These are phyloP conservation scores for Maudiozyma turicensis DNA, from an alignment of 805 yeast genomes.

Conservation along the genomic window DNA sequence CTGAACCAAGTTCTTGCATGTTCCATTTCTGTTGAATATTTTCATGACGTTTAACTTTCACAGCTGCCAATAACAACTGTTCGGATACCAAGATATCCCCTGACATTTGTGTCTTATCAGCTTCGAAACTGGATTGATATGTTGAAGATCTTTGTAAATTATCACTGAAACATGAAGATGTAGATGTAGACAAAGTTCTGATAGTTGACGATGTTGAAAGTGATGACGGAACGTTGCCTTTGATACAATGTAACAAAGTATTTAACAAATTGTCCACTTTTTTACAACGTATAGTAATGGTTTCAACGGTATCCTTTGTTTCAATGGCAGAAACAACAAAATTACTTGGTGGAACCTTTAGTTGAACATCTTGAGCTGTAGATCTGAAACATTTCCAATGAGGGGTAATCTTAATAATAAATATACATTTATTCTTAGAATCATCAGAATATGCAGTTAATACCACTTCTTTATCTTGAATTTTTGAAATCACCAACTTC, in stretches of 20 bases:
- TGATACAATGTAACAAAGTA: slow-evolving; percentile 16
- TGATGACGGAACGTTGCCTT: slow-evolving; percentile 8
- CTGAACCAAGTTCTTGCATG: slow-evolving; percentile 8
- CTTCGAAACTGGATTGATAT: slow-evolving; percentile 3
- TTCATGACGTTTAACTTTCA: slow-evolving; percentile 19
- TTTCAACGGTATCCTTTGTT: slow-evolving; percentile 2
- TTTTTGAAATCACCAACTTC: slow-evolving; percentile 5
- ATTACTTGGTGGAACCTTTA: slow-evolving; percentile 12
- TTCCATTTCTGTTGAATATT: slow-evolving; percentile 16
- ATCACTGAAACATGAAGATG: slow-evolving; percentile 15
- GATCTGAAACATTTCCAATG: slow-evolving; percentile 19
- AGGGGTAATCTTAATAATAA: slow-evolving; percentile 11
- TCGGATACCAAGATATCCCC: neutral
- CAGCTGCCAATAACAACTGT: slow-evolving; percentile 12
- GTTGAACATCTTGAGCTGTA: slow-evolving; percentile 27
- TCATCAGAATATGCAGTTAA: slow-evolving; percentile 9
- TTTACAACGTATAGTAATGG: slow-evolving; percentile 17
- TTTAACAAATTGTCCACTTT: slow-evolving; percentile 15
- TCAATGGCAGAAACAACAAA: slow-evolving; percentile 9
- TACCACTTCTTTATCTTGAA: slow-evolving; percentile 5
- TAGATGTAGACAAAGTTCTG: slow-evolving; percentile 18
- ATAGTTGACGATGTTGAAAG: slow-evolving; percentile 20
- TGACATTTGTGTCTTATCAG: neutral
- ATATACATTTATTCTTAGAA: slow-evolving; percentile 5
- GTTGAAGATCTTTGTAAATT: slow-evolving; percentile 8